Evolutionary conservation across 2,329 filamentous ascomycete species (phyloP), one percentile per base, ranked within the genome.

Genomic region (Lasiodiplodia hormozganensis): DNA sequence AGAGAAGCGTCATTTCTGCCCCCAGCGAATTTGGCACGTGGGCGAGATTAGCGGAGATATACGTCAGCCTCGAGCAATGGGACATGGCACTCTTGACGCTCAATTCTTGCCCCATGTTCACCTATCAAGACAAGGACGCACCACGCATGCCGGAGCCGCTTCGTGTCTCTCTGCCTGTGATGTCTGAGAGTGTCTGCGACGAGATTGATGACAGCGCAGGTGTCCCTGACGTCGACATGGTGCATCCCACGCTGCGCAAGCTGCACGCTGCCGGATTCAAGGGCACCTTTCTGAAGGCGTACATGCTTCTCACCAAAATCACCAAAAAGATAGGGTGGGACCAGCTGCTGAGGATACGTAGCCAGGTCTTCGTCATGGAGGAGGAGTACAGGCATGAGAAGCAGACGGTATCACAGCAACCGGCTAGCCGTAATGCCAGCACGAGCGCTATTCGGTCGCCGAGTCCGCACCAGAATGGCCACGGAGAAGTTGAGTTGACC

Each of bases 41-140:
- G 96, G 95, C 96, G 68, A 87, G 94, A 68, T 82, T 99, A 71
- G 94, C 94, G 2, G 93, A 98, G 77, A 92, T 98, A 38, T 99
- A 99, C 74, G 92, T 98, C 67, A 88, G 91, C 62, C 88, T 97
- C 81, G 96, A 99, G 78, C 93, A 97, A 77, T 99, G 96, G 94
- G 96, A 98, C 76, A 89, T 98, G 73, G 96, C 96, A 0, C 86
- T 99, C 28, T 90, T 97, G 5, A 98, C 96, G 4, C 86, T 99
- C 65, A 99, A 99, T 82, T 99, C 96, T 21, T 99, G 96, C 79
- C 96, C 96, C 10, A 99, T 99, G 96, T 99, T 99, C 80, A 99
- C 96, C 7, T 98, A 99, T 80, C 96, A 98, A 80, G 96, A 99
- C 81, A 98, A 97, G 80, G 96, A 99, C 78, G 91, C 94, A 6